Evolutionary conservation across 2,329 filamentous ascomycete genomes (phyloP).

Genomic region (Xylariaceae sp.): DNA sequence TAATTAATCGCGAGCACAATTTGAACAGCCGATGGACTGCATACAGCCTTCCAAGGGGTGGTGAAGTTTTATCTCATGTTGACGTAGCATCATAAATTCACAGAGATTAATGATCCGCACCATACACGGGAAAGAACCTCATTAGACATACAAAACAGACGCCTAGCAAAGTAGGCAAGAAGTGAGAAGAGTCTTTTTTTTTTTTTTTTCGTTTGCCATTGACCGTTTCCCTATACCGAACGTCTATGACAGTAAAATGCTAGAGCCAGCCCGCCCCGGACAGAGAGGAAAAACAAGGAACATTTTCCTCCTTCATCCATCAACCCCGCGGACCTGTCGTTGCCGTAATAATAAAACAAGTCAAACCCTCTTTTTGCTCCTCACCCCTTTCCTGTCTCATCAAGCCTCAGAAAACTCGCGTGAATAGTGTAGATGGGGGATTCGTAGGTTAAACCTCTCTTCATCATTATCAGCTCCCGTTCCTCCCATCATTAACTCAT

Average conservation of each 20-base stretch:
- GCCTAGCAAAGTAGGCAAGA: neutral
- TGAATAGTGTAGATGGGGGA: slow-evolving; percentile 6
- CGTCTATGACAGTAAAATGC: slow-evolving; percentile 23
- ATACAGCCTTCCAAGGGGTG: too few species aligned
- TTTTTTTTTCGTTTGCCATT: slow-evolving; percentile 12
- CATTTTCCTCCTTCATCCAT: slow-evolving; percentile 1
- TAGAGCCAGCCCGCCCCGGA: slow-evolving; percentile 11
- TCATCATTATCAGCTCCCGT: slow-evolving; percentile 1
- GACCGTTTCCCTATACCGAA: slow-evolving; percentile 24
- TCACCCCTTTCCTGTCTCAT: slow-evolving; percentile 1
- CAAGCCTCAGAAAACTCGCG: slow-evolving; percentile 7
- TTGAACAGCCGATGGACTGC: too few species aligned
- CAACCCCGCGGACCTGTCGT: slow-evolving; percentile 2
- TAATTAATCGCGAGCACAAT: too few species aligned
- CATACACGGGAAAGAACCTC: too few species aligned
- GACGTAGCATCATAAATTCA: too few species aligned
- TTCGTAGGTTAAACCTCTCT: neutral
- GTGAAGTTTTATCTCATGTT: too few species aligned
- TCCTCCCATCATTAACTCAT: slow-evolving; percentile 8
- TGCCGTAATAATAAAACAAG: neutral
- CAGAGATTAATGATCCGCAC: too few species aligned
- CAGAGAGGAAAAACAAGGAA: neutral
- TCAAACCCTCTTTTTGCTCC: too few species aligned
- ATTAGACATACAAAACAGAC: too few species aligned
- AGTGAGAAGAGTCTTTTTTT: slow-evolving; percentile 1